phyloP scores from a whole-genome alignment of 768 basidiomycete species.

The Trametes punicea region DNA sequence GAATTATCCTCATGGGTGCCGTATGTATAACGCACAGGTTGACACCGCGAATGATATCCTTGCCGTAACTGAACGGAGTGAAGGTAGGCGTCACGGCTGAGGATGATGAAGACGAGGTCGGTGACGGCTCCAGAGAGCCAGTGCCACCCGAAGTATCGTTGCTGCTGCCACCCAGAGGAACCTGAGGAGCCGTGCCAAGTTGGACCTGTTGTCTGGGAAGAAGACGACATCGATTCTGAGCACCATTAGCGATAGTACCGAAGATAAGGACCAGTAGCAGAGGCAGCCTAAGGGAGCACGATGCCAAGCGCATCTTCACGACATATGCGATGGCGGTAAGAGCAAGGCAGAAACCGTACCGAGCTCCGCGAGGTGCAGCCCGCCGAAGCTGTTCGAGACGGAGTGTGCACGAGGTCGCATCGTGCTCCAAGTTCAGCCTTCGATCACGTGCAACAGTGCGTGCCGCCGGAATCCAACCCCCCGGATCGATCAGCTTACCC shows the following conservation, averaged over 20 bases:
- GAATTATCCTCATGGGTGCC: neutral
- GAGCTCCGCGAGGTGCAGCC: neutral
- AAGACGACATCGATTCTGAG: constrained; percentile 12
- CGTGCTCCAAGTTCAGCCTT: neutral
- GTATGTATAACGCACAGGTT: constrained; percentile 48
- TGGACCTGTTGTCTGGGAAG: neutral
- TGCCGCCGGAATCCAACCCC: too few relatives aligned
- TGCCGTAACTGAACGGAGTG: constrained; percentile 43
- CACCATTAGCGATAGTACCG: neutral
- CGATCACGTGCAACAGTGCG: too few relatives aligned
- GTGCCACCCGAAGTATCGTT: neutral
- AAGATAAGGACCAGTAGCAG: neutral
- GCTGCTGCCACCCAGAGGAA: neutral
- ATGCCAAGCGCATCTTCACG: constrained; percentile 1
- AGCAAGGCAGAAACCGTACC: neutral
- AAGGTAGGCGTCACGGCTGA: neutral
- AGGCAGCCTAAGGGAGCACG: neutral
- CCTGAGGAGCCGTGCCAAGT: neutral
- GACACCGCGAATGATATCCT: constrained; percentile 50
- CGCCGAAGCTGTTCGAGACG: neutral
- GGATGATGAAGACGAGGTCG: constrained; percentile 1
- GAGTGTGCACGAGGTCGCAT: neutral
- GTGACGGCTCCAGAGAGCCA: constrained; percentile 4
- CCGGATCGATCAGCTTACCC: too few relatives aligned
- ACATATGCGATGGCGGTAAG: neutral